These are phyloP conservation scores for Flaveria linearis DNA, from an alignment of 129 eudicot genomes.

Conservation along the genomic window DNA sequence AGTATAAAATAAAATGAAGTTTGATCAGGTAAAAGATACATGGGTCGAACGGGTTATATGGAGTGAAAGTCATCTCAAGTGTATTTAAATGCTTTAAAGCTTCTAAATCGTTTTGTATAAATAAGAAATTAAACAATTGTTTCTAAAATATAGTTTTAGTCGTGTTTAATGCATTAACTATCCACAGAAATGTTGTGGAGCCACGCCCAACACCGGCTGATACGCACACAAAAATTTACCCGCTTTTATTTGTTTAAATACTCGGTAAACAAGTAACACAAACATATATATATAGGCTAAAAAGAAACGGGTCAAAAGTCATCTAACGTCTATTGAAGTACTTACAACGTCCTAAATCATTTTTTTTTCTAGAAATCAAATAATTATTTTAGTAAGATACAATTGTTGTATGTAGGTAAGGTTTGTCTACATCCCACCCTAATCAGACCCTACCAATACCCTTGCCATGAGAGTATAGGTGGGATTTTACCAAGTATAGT, in stretches of 20 bases:
- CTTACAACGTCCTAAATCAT: neutral
- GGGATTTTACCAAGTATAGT: too few species aligned
- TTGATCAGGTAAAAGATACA: neutral
- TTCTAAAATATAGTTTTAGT: neutral
- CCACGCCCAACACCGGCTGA: neutral
- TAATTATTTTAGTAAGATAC: neutral
- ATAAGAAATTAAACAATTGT: neutral
- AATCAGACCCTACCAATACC: too few species aligned
- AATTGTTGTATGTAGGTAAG: too few species aligned
- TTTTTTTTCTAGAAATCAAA: neutral
- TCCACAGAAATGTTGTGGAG: neutral
- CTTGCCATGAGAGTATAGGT: too few species aligned
- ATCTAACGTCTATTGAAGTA: neutral
- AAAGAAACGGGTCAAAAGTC: neutral
- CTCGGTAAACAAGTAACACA: neutral
- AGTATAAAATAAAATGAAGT: neutral
- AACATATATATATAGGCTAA: neutral
- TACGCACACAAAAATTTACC: neutral
- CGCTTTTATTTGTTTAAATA: neutral
- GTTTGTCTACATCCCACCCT: too few species aligned
- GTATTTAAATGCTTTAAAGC: neutral
- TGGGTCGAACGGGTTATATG: neutral
- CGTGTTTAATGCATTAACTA: neutral
- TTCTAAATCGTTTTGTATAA: neutral
- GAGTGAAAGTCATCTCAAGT: neutral